These are phyloP conservation scores for Neurospora sp. DNA, from an alignment of 495 filamentous ascomycete species.

Conservation along the genomic window DNA sequence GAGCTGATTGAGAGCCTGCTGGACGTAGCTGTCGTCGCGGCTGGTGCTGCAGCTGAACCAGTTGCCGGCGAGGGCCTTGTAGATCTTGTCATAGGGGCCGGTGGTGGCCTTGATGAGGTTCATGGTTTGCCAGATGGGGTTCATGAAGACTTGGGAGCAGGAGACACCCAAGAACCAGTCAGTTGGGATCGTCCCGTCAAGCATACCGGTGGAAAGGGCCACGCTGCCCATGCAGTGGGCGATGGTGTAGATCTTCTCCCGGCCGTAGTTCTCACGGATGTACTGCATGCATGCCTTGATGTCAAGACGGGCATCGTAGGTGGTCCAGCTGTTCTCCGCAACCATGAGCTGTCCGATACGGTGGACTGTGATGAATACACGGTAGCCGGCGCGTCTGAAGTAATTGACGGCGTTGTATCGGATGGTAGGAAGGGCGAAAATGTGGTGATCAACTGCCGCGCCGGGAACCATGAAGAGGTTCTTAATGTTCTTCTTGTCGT, in stretches of 20 bases:
- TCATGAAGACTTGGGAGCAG: constrained; percentile 55
- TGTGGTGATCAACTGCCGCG: constrained; percentile 52
- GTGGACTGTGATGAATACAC: constrained; percentile 48
- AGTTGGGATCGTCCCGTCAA: constrained; percentile 53
- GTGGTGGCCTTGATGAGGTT: constrained; percentile 50
- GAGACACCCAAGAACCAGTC: constrained; percentile 53
- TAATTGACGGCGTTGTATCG: constrained; percentile 55
- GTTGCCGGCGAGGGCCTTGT: constrained; percentile 33
- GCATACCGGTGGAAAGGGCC: constrained; percentile 46
- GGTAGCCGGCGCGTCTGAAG: constrained; percentile 50
- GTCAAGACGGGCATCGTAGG: constrained; percentile 54
- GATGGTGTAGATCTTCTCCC: constrained; percentile 46
- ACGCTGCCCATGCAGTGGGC: constrained; percentile 60
- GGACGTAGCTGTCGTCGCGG: constrained; percentile 38
- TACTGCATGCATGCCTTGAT: constrained; percentile 46
- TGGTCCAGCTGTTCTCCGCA: constrained; percentile 45
- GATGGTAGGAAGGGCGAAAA: constrained; percentile 56
- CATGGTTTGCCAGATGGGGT: constrained; percentile 46
- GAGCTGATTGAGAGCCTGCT: constrained; percentile 44
- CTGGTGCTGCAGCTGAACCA: constrained; percentile 46
- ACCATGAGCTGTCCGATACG: constrained; percentile 48
- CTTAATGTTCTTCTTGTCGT: constrained; percentile 22
- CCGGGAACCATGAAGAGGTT: constrained; percentile 54
- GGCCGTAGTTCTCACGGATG: constrained; percentile 31
- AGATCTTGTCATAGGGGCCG: constrained; percentile 37